Evolutionary conservation across 441 rosid species (phyloP).

Genomic region (Biscutella laevigata): DNA sequence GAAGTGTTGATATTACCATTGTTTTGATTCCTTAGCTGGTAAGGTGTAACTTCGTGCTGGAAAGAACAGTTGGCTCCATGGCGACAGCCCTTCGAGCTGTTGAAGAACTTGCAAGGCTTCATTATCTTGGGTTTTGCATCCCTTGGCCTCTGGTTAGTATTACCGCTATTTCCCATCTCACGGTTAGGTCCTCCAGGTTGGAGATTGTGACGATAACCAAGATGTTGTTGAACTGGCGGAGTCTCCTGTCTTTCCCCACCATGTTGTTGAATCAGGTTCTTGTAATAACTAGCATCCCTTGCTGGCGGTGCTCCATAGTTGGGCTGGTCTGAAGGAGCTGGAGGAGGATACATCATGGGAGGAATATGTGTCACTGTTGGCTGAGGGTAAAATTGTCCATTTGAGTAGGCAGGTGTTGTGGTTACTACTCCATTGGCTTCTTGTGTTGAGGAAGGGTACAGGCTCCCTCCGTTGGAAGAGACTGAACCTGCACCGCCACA

Average conservation of each 20-base stretch:
- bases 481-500: slow-evolving; percentile 38
- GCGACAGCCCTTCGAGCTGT: slow-evolving; percentile 86
- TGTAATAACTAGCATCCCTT: slow-evolving; percentile 69
- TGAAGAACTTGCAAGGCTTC: slow-evolving; percentile 87
- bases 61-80: slow-evolving; percentile 72
- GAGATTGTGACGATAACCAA: slow-evolving; percentile 30
- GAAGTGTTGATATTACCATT: slow-evolving; percentile 29
- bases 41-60: slow-evolving; percentile 66
- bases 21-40: slow-evolving; percentile 33
- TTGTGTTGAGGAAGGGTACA: slow-evolving; percentile 35
- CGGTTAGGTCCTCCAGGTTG: slow-evolving; percentile 41
- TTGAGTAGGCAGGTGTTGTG: slow-evolving; percentile 36
- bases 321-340: slow-evolving; percentile 32
- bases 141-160: slow-evolving; percentile 38
- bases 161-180: slow-evolving; percentile 32
- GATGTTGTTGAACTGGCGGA: slow-evolving; percentile 32
- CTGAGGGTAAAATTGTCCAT: slow-evolving; percentile 44
- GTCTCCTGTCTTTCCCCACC: slow-evolving; percentile 76
- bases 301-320: slow-evolving; percentile 37
- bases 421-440: slow-evolving; percentile 34
- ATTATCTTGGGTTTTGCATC: slow-evolving; percentile 55
- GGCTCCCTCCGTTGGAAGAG: slow-evolving; percentile 31
- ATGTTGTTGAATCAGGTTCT: slow-evolving; percentile 89
- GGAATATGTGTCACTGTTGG: slow-evolving; percentile 29
- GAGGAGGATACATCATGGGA: slow-evolving; percentile 25